phyloP scores from a whole-genome alignment of 1,284 basidiomycete species.

The Boletus sp. region DNA sequence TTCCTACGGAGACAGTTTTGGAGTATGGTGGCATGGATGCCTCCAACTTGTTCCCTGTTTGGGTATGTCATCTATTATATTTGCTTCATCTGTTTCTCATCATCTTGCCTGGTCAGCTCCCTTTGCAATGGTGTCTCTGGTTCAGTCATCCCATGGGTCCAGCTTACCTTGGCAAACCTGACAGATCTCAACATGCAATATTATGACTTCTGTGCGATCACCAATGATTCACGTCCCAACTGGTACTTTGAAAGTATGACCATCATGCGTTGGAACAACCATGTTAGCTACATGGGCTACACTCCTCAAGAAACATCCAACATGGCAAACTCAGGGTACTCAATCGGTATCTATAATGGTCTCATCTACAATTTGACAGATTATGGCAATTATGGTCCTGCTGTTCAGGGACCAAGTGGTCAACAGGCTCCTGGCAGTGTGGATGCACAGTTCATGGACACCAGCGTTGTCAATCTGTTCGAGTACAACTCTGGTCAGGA shows the following conservation, averaged over 20 bases:
- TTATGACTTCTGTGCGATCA: slow-evolving; percentile 91
- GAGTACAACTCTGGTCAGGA: slow-evolving; percentile 79
- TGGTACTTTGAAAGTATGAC: slow-evolving; percentile 98
- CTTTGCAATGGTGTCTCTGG: slow-evolving; percentile 88
- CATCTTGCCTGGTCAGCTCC: slow-evolving; percentile 70
- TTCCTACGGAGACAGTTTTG: slow-evolving; percentile 72
- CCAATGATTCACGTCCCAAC: slow-evolving; percentile 89
- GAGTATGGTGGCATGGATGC: slow-evolving; percentile 82
- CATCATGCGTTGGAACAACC: slow-evolving; percentile 83
- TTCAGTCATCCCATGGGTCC: slow-evolving; percentile 81
- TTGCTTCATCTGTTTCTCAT: slow-evolving; percentile 4
- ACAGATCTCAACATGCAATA: slow-evolving; percentile 84
- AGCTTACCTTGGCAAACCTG: slow-evolving; percentile 76
- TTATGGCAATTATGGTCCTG: slow-evolving; percentile 68
- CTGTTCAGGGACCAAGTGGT: slow-evolving; percentile 60
- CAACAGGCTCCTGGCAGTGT: slow-evolving; percentile 55
- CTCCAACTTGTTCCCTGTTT: slow-evolving; percentile 89
- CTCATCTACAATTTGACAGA: slow-evolving; percentile 87
- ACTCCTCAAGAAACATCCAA: slow-evolving; percentile 77
- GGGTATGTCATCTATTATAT: slow-evolving; percentile 47
- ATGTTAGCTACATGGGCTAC: slow-evolving; percentile 88
- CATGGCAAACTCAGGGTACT: slow-evolving; percentile 63
- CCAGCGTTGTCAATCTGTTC: slow-evolving; percentile 78
- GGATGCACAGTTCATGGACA: slow-evolving; percentile 79
- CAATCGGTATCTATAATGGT: slow-evolving; percentile 80